Evolutionary conservation across 345 rosid species (phyloP), one percentile per base, ranked within the genome.

Genomic region (Cochlearia excelsa): DNA sequence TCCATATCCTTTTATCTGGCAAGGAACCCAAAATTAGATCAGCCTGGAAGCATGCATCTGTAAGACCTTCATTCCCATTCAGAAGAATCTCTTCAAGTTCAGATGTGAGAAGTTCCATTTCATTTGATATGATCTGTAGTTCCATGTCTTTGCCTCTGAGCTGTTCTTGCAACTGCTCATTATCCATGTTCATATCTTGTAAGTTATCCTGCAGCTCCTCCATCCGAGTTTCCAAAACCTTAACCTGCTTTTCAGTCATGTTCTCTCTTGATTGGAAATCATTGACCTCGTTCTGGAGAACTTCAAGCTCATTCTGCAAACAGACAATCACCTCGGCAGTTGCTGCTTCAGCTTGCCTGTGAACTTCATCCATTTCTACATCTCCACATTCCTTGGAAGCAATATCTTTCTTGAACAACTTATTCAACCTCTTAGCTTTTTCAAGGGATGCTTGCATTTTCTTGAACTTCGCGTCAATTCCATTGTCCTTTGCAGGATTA

Each of bases 321-420:
- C 88, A 84, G 70, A 92, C 84, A 72, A 92, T 88, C 67, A 85
- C 95, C 83, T 89, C 94, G 3, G 82, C 97, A 59, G 95, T 83
- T 69, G 86, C 97, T 72, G 83, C 93, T 78, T 92, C 98, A 59
- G 75, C 95, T 79, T 92, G 95, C 65, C 67, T 76, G 65, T 79
- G 59, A 66, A 83, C 73, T 75, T 80, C 75, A 47, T 84, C 84
- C 85, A 67, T 79, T 71, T 89, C 92, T 74, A 77, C 83, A 78
- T 84, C 95, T 57, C 84, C 87, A 56, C 84, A 80, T 39, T 69
- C 82, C 80, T 79, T 82, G 54, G 67, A 79, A 58, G 77, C 82
- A 65, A 53, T 75, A 65, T 82, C 89, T 65, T 59, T 83, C 74
- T 78, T 88, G 82, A 82, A 81, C 79, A 80, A 74, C 57, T 54